A percentile compares a stretch with the other conserved stretches of the same genome.
Evolutionary conservation across 257 asterid genomes (phyloP).

Genomic region (Ilex aquifolium): DNA sequence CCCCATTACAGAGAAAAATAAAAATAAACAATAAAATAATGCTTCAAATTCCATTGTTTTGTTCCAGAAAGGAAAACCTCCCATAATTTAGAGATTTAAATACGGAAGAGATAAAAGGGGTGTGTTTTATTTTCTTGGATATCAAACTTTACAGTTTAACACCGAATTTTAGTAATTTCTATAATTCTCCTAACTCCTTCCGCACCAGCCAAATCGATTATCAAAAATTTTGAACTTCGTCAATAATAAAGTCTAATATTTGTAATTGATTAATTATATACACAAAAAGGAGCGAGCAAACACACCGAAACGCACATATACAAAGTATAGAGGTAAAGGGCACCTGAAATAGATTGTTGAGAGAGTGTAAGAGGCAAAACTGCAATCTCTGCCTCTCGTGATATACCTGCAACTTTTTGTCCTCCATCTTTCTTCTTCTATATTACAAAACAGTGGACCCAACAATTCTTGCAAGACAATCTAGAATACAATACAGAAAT

Average conservation of each 20-base stretch:
- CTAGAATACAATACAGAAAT: too few relatives aligned
- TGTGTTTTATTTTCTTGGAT: too few relatives aligned
- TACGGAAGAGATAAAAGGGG: too few relatives aligned
- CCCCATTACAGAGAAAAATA: neutral
- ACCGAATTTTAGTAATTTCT: too few relatives aligned
- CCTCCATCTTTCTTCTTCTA: slow-evolving; percentile 31
- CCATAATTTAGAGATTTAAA: neutral
- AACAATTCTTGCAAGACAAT: too few relatives aligned
- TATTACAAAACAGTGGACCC: too few relatives aligned
- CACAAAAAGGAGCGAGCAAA: neutral
- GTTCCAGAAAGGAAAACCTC: neutral
- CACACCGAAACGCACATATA: neutral
- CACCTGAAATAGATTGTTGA: slow-evolving; percentile 96
- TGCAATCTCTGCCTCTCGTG: slow-evolving; percentile 89
- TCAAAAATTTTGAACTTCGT: too few relatives aligned
- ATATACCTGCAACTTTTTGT: slow-evolving; percentile 34
- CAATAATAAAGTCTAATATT: too few relatives aligned
- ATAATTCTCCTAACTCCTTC: too few relatives aligned
- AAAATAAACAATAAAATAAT: neutral
- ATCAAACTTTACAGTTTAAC: too few relatives aligned
- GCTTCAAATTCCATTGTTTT: neutral
- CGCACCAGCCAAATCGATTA: neutral
- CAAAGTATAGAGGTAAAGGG: neutral
- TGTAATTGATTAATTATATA: too few relatives aligned
- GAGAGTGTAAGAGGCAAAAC: slow-evolving; percentile 79